Evolutionary conservation across 2,329 filamentous ascomycete genomes (phyloP), one percentile per base, ranked within the genome.

Genomic region (Periconia macrospinosa): DNA sequence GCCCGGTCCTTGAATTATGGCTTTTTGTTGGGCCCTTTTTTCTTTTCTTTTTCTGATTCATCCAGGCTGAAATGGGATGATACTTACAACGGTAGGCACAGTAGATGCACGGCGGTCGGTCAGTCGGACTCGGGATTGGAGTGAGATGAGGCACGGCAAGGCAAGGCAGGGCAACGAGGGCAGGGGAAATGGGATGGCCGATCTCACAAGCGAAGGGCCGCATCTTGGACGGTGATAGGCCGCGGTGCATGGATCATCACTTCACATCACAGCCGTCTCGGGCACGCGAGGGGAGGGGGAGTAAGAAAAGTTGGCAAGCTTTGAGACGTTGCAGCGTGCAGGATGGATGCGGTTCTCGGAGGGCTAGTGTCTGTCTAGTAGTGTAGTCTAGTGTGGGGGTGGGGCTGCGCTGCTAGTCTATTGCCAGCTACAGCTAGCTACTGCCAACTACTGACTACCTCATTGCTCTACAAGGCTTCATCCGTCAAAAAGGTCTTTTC

Each of bases 381-480:
- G 30, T 13, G 13, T 13, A 33, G 53, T 48, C n/a, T 70, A 71
- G 71, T 69, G 71, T 73, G 70, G 71, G 70, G 71, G 71, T 72
- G 69, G 68, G 54, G 56, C 51, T 56, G 53, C n/a, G n/a, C n/a
- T n/a, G n/a, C n/a, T n/a, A n/a, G n/a, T n/a, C n/a, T n/a, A n/a
- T n/a, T n/a, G n/a, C n/a, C n/a, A n/a, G n/a, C n/a, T n/a, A n/a
- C n/a, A n/a, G n/a, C n/a, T n/a, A n/a, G n/a, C n/a, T n/a, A n/a
- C n/a, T n/a, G n/a, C n/a, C n/a, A n/a, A n/a, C n/a, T n/a, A n/a
- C n/a, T n/a, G n/a, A n/a, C 5, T 27, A 27, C 23, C 23, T 5
- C 23, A 27, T 3, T 27, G 8, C 23, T 27, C 5, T 5, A 27
- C 23, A 27, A 5, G 8, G 23, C 33, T 37, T 10, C 33, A 37